These are phyloP conservation scores for Pythium utonaiense DNA, from an alignment of 352 stramenopile species.

Conservation along the genomic window DNA sequence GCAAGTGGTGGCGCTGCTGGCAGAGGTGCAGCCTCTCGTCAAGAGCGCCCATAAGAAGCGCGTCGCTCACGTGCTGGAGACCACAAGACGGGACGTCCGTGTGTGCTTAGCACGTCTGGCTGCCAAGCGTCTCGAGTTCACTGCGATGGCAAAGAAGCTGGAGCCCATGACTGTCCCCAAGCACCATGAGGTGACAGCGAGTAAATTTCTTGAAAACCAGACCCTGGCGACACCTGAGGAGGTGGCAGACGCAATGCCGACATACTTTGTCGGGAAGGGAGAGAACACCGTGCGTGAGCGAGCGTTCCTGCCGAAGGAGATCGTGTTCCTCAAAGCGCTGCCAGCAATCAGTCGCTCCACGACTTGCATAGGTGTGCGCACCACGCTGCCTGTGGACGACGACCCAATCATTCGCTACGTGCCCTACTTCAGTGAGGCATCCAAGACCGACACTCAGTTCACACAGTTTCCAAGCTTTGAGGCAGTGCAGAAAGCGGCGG, in stretches of 20 bases:
- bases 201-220: slow-evolving; percentile 36
- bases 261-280: slow-evolving; percentile 45
- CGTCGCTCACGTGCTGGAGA: slow-evolving; percentile 15
- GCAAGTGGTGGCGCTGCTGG: slow-evolving; percentile 32
- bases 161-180: slow-evolving; percentile 30
- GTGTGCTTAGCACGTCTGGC: slow-evolving; percentile 17
- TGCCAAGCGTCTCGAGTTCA: background rate
- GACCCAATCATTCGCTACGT: slow-evolving; percentile 82
- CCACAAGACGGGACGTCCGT: slow-evolving; percentile 19
- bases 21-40: slow-evolving; percentile 29
- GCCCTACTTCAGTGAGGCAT: slow-evolving; percentile 42
- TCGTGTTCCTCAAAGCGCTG: slow-evolving; percentile 44
- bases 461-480: slow-evolving; percentile 37
- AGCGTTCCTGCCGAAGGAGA: slow-evolving; percentile 28
- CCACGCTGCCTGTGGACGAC: slow-evolving; percentile 59
- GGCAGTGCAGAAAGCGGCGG: slow-evolving; percentile 27
- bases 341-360: slow-evolving; percentile 51
- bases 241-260: slow-evolving; percentile 19
- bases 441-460: slow-evolving; percentile 24
- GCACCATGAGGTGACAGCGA: slow-evolving; percentile 44
- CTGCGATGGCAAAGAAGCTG: background rate
- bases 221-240: background rate
- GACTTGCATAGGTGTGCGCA: slow-evolving; percentile 51
- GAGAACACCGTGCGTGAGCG: slow-evolving; percentile 37
- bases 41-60: slow-evolving; percentile 14